A percentile compares a stretch with the other conserved stretches of the same genome.
Conservation (phyloP, 2,329 filamentous ascomycete species). For the Biscogniauxia marginata region DNA sequence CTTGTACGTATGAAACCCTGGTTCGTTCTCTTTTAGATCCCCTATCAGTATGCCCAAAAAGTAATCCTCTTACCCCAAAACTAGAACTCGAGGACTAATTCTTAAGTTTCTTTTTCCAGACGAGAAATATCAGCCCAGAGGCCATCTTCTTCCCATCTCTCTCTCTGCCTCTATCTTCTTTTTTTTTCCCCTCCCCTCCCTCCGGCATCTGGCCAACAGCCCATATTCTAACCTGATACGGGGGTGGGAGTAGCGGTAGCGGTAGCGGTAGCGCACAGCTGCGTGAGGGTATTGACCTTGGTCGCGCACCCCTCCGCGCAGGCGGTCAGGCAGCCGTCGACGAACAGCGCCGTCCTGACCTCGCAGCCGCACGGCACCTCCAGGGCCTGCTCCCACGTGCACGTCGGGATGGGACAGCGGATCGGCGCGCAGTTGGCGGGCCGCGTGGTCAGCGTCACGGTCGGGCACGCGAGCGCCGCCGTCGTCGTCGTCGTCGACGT, state of each 20-base stretch:
- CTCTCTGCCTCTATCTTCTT: not conserved
- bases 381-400: slow-evolving; percentile 29
- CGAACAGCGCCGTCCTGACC: slow-evolving; percentile 34
- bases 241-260: not conserved
- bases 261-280: slow-evolving; percentile 20
- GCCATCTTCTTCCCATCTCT: not conserved
- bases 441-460: slow-evolving; percentile 34
- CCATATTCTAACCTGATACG: no score
- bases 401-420: slow-evolving; percentile 37
- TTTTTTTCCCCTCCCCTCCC: no score
- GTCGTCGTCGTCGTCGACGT: slow-evolving; percentile 3
- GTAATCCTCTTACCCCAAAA: no score
- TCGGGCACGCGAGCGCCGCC: slow-evolving; percentile 30
- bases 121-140: no score
- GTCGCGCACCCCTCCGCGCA: slow-evolving; percentile 36
- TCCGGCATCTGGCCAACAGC: no score
- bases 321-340: slow-evolving; percentile 35
- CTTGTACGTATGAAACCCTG: no score
- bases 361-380: slow-evolving; percentile 36
- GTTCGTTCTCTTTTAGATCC: no score
- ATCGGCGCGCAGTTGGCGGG: slow-evolving; percentile 33
- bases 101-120: no score
- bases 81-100: no score
- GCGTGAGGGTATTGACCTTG: slow-evolving; percentile 30
- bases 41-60: no score